Evolutionary conservation across 495 filamentous ascomycete species (phyloP), one percentile per base, ranked within the genome.

Genomic region (Penicillium pancosmium): DNA sequence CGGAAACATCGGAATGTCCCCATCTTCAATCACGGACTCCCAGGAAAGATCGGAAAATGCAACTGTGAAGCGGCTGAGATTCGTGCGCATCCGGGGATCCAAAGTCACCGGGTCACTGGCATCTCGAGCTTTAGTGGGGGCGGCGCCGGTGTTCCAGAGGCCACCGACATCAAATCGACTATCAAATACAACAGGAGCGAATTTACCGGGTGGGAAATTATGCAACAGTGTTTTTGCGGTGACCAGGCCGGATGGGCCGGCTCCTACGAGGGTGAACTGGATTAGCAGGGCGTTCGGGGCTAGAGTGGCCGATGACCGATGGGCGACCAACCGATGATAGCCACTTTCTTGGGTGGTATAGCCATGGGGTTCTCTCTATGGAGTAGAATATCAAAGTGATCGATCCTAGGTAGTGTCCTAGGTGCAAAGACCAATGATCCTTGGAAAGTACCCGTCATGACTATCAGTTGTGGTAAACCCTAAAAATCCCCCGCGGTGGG

Each of bases 31-130:
- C 0, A 78, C 79, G 7, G 73, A 73, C 18, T 78, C 73, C 90
- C 91, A 93, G 15, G 87, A 81, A 5, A 92, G 68, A 69, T 95
- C 92, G 11, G 90, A 89, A 68, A 96, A 94, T 41, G 84, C 79
- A 40, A 93, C 88, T 0, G 88, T 90, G 73, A 90, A 91, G 19
- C 82, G 83, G 70, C 87, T 91, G 53, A 91, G 83, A 72, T 97
- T 97, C 3, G 89, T 88, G 7, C 80, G 78, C 88, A 94, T 93
- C 34, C 77, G 72, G 4, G 88, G 86, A 57, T 88, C 81, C 10
- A 93, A 64, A 15, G 69, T 65, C 2, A 83, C 82, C 12, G 50
- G 52, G 46, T 48, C 46, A 18, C 25, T 19, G 9, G 13, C 12
- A 27, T 44, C 79, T 16, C 80, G 61, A 4, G 86, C 83, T 19